Conservation (phyloP, 305 asterid genomes). For the Plantago coronopus region DNA sequence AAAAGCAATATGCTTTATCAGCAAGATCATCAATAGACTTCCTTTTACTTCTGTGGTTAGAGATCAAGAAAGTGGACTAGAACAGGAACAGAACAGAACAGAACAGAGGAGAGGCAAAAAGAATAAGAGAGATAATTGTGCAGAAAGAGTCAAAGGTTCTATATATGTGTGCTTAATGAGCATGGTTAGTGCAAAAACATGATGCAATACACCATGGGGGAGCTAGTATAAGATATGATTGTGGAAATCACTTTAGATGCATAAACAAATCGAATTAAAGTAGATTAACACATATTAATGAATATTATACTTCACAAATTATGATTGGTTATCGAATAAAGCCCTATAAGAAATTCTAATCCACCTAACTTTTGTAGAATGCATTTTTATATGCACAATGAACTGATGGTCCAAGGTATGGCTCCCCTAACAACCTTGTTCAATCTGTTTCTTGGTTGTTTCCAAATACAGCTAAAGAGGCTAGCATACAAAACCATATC, state of each 20-base stretch:
- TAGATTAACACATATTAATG: constrained; percentile 14
- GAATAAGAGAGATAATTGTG: neutral
- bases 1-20: constrained; percentile 35
- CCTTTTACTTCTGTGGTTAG: constrained; percentile 26
- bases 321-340: constrained; percentile 17
- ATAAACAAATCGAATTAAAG: constrained; percentile 24
- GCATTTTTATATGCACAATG: neutral
- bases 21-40: constrained; percentile 27
- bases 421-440: constrained; percentile 15
- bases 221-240: neutral
- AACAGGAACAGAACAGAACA: constrained; percentile 22
- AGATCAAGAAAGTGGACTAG: constrained; percentile 21
- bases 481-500: constrained; percentile 25
- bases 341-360: constrained; percentile 11
- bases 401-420: constrained; percentile 3
- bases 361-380: constrained; percentile 19
- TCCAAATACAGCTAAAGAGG: constrained; percentile 17
- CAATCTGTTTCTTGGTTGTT: constrained; percentile 16
- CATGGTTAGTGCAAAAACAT: constrained; percentile 1
- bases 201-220: constrained; percentile 7
- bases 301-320: constrained; percentile 25
- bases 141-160: constrained; percentile 1
- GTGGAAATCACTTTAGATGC: constrained; percentile 14
- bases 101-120: constrained; percentile 2
- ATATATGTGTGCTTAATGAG: constrained; percentile 3